Evolutionary conservation across 75 land plant genomes (phyloP), one percentile per base, ranked within the genome.

Genomic region (Picea glauca): DNA sequence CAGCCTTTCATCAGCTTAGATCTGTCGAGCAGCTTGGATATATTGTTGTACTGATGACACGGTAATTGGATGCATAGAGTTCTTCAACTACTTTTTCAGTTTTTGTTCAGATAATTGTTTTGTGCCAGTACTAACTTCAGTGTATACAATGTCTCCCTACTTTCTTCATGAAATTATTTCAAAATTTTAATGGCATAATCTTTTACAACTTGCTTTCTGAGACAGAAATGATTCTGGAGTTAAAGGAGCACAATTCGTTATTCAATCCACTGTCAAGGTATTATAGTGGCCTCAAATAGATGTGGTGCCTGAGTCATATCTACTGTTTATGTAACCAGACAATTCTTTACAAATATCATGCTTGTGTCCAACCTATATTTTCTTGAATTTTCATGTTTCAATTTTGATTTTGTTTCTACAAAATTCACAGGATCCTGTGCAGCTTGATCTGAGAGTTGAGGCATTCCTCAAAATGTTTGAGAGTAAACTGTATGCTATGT

Each of bases 11-110:
- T 84, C 98, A 97, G 82, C 92, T 97, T 76, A 78, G 99, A 86
- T 83, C 99, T 26, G 98, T 97, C 83, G 98, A 97, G 89, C 99
- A 97, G 78, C 99, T 97, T 76, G 99, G 99, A 33, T 97, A 97
- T 83, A 86, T 97, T 65, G 89, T 89, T 56, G 89, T 79, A 14
- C 88, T 97, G 60, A 83, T 86, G 88, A 85, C 87, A 72, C 87
- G 97, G 99, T 92, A 68, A 68, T 38, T 40, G 21, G 46, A 6
- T 68, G 21, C 46, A 68, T 58, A 15, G 57, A 50, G 23, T 72
- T 21, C 31, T 72, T 14, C 31, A 12, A 40, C 74, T 31, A 72
- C 0, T 56, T 23, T 17, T 43, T 15, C 61, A 26, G n/a, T 23
- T 14, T 59, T 76, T 3, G 20, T 30, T 26, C 13, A 0, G 18